Evolutionary conservation across 768 basidiomycete genomes (phyloP).

Genomic region (Podaxis rugospora): DNA sequence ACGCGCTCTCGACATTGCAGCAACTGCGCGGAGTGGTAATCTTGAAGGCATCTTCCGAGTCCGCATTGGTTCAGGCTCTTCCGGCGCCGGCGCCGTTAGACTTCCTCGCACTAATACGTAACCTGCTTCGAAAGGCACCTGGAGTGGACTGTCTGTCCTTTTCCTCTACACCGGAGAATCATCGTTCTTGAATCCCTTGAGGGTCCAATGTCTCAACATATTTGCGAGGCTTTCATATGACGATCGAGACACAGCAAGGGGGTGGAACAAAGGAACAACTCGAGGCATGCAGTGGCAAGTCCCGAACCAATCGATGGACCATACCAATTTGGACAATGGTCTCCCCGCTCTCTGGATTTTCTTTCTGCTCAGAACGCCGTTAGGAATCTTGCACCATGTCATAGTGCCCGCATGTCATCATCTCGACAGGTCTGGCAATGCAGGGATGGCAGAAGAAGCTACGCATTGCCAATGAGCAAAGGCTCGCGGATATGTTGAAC

Average conservation of each 20-base stretch:
- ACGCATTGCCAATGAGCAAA: neutral
- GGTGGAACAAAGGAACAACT: neutral
- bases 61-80: neutral
- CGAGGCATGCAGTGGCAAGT: neutral
- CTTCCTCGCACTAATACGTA: neutral
- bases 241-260: neutral
- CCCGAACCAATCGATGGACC: neutral
- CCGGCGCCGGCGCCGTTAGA: neutral
- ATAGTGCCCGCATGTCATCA: neutral
- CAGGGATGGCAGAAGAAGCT: neutral
- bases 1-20: neutral
- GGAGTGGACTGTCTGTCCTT: neutral
- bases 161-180: neutral
- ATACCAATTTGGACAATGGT: neutral
- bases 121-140: neutral
- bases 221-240: neutral
- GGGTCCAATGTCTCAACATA: neutral
- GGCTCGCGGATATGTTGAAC: conserved; percentile 1
- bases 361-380: neutral
- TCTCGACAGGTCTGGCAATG: neutral
- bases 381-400: neutral
- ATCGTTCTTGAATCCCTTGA: neutral
- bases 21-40: neutral
- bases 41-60: neutral
- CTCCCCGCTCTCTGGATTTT: neutral